Evolutionary conservation across 306 rosid genomes (phyloP), one percentile per base, ranked within the genome.

Genomic region (Senna siamea): DNA sequence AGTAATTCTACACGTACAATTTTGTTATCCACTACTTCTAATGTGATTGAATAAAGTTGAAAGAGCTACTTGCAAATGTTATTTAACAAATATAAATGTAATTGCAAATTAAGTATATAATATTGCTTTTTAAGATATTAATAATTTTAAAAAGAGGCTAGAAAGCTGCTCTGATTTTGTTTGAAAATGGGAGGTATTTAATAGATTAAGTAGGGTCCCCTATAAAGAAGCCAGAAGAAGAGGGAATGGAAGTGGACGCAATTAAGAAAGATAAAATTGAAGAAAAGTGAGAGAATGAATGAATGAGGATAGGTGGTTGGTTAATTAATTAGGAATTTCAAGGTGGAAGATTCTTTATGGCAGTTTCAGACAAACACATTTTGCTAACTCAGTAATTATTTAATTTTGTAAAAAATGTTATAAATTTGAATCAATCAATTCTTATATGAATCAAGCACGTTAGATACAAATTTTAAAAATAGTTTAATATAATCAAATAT

Each of bases 311-410:
- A 26, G 3, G 1, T 26, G 30, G 30, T 26, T 26, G 8, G 34
- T 14, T 77, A 68, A 48, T 66, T 67, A 66, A 66, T 58, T 67
- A 19, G 72, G 77, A 52, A 44, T 48, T 79, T n/a, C 52, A 40
- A 8, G 63, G 23, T 61, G 34, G 37, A 78, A 85, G 80, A 85
- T 85, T 73, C 89, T 44, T 26, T 4, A 19, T 9, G 11, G 55
- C 69, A 43, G 71, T 43, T 59, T 72, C 32, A 54, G 77, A 79
- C 89, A 74, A 68, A 70, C 78, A 72, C 63, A 26, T 47, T 35
- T 74, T 71, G 74, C 53, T 30, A 9, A 23, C 0, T 70, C 4
- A 18, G 28, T 22, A 23, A 59, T 78, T 50, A 64, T 77, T 63
- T 48, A 72, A 69, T 69, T 41, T 32, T 32, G 37, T 5, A 32